Evolutionary conservation across 768 basidiomycete genomes (phyloP).

Genomic region (Hypholoma fasciculare): DNA sequence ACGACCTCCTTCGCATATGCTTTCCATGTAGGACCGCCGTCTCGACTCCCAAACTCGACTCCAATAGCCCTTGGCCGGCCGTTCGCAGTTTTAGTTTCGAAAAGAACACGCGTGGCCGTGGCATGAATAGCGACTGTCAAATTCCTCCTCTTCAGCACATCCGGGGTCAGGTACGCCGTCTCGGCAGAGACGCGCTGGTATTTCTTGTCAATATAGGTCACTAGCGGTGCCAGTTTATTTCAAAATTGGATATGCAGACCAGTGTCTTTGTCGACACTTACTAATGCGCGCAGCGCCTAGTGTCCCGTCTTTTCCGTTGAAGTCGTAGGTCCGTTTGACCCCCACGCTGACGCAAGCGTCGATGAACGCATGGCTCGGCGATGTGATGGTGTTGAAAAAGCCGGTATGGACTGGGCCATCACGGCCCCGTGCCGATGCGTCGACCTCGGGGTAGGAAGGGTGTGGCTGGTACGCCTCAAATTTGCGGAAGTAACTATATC

Average conservation of each 20-base stretch:
- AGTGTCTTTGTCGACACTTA: slow-evolving; percentile 23
- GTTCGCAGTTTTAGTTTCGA: slow-evolving; percentile 37
- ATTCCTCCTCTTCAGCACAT: slow-evolving; percentile 64
- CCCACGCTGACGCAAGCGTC: slow-evolving; percentile 53
- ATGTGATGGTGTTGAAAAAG: slow-evolving; percentile 49
- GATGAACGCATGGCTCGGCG: slow-evolving; percentile 49
- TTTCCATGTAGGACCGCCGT: slow-evolving; percentile 38
- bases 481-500: slow-evolving; percentile 60
- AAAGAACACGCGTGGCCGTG: slow-evolving; percentile 55
- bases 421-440: slow-evolving; percentile 45
- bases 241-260: background rate
- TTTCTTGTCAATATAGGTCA: slow-evolving; percentile 63
- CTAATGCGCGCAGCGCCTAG: slow-evolving; percentile 57
- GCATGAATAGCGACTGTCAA: slow-evolving; percentile 59
- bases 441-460: slow-evolving; percentile 50
- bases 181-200: slow-evolving; percentile 62
- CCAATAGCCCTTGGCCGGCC: slow-evolving; percentile 51
- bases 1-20: slow-evolving; percentile 62
- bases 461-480: slow-evolving; percentile 62
- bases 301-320: slow-evolving; percentile 58
- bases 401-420: slow-evolving; percentile 61
- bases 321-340: slow-evolving; percentile 57
- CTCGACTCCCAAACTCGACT: slow-evolving; percentile 54
- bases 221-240: slow-evolving; percentile 27
- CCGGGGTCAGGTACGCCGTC: slow-evolving; percentile 62